Evolutionary conservation across 805 yeast genomes (phyloP).

Genomic region (Saccharomyces mikatae): DNA sequence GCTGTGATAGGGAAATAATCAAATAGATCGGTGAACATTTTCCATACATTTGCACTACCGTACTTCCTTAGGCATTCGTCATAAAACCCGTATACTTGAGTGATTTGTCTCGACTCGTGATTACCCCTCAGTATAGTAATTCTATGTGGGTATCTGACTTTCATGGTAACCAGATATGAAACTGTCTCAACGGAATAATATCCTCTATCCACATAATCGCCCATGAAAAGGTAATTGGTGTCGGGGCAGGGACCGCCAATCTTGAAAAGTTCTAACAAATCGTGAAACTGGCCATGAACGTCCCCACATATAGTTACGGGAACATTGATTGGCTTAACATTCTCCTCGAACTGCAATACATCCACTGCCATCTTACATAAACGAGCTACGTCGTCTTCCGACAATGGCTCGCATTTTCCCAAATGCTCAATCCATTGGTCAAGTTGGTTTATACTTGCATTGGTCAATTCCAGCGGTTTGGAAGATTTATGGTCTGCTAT

Average conservation of each 20-base stretch:
- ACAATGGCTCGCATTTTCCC: conserved; percentile 67
- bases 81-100: conserved; percentile 91
- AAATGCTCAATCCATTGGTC: conserved; percentile 83
- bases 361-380: conserved; percentile 84
- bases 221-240: conserved; percentile 80
- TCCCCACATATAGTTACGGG: conserved; percentile 97
- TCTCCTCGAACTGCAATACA: conserved; percentile 79
- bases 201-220: conserved; percentile 80
- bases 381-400: conserved; percentile 66
- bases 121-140: conserved; percentile 87
- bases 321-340: conserved; percentile 86
- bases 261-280: conserved; percentile 80
- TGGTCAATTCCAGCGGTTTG: conserved; percentile 32
- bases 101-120: conserved; percentile 89
- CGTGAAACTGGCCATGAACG: conserved; percentile 92
- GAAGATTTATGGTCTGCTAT: conserved; percentile 31
- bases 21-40: conserved; percentile 76
- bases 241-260: conserved; percentile 93
- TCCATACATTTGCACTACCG: conserved; percentile 88
- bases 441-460: conserved; percentile 50
- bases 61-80: conserved; percentile 90
- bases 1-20: conserved; percentile 91
- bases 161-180: conserved; percentile 76
- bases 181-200: conserved; percentile 83
- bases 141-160: conserved; percentile 81